Evolutionary conservation across 83 land plant species (phyloP).

Genomic region (Thuja plicata): DNA sequence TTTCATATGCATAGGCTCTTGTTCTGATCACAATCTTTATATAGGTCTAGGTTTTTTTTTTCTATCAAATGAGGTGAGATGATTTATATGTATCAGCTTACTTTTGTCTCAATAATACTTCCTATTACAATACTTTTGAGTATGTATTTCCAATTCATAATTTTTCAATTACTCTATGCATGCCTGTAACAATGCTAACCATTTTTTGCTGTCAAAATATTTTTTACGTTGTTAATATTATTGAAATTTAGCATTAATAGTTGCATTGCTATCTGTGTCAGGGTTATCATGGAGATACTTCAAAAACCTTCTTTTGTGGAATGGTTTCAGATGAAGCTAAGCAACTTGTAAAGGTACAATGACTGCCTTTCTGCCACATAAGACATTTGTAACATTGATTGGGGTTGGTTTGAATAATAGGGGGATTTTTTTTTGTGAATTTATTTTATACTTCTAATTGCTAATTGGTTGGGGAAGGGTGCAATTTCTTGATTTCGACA

Average conservation of each 20-base stretch:
- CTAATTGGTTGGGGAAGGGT: not conserved
- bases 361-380: not conserved
- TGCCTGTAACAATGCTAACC: not conserved
- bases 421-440: not conserved
- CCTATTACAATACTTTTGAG: not conserved
- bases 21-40: not conserved
- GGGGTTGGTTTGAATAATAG: not conserved
- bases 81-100: not conserved
- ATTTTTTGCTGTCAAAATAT: not conserved
- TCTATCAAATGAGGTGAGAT: not conserved
- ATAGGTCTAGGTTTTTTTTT: not conserved
- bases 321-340: constrained; percentile 62
- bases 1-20: not conserved
- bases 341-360: constrained; percentile 77
- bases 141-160: not conserved
- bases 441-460: not conserved
- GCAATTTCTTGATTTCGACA: not conserved
- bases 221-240: no score
- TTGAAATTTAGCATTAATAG: not conserved
- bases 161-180: not conserved
- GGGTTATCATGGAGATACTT: constrained; percentile 99
- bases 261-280: constrained; percentile 16
- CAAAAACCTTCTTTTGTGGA: constrained; percentile 92
- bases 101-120: not conserved
- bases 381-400: not conserved